phyloP scores from a whole-genome alignment of 2,329 filamentous ascomycete genomes.

The Neonectria magnoliae region DNA sequence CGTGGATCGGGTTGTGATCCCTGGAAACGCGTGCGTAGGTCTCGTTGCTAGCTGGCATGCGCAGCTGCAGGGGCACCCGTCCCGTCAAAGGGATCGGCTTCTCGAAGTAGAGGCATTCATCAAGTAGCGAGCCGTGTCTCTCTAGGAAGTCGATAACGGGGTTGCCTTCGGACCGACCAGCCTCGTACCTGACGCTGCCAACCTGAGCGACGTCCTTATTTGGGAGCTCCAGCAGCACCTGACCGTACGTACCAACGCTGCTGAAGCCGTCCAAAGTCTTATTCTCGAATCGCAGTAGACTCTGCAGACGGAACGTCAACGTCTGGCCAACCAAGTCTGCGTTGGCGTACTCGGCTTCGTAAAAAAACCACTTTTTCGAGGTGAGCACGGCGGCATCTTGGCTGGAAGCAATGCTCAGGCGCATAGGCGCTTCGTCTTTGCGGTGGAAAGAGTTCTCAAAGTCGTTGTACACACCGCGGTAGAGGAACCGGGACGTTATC shows the following conservation, averaged over 20 bases:
- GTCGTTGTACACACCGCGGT: too few species aligned
- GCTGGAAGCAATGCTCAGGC: too few species aligned
- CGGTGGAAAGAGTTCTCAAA: too few species aligned
- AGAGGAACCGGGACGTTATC: too few species aligned
- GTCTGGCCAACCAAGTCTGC: constrained; percentile 90
- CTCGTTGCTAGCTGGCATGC: constrained; percentile 95
- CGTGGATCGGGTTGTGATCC: constrained; percentile 99
- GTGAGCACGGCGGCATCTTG: too few species aligned
- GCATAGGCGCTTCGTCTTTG: too few species aligned
- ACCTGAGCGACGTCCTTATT: constrained; percentile 98
- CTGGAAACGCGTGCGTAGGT: constrained; percentile 97
- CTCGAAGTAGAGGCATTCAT: constrained; percentile 97
- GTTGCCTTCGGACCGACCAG: constrained; percentile 91
- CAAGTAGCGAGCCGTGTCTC: constrained; percentile 89
- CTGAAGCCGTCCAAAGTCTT: constrained; percentile 90
- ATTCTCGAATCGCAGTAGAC: constrained; percentile 93
- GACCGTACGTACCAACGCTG: constrained; percentile 85
- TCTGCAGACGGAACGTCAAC: constrained; percentile 94
- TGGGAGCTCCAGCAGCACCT: constrained; percentile 92
- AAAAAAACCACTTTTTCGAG: constrained; percentile 99
- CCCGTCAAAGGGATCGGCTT: constrained; percentile 96
- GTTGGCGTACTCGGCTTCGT: too few species aligned
- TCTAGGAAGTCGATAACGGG: constrained; percentile 96
- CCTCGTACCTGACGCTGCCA: constrained; percentile 95
- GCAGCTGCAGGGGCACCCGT: constrained; percentile 86